Evolutionary conservation across 768 basidiomycete species (phyloP), one percentile per base, ranked within the genome.

Genomic region (Trametes elegans): DNA sequence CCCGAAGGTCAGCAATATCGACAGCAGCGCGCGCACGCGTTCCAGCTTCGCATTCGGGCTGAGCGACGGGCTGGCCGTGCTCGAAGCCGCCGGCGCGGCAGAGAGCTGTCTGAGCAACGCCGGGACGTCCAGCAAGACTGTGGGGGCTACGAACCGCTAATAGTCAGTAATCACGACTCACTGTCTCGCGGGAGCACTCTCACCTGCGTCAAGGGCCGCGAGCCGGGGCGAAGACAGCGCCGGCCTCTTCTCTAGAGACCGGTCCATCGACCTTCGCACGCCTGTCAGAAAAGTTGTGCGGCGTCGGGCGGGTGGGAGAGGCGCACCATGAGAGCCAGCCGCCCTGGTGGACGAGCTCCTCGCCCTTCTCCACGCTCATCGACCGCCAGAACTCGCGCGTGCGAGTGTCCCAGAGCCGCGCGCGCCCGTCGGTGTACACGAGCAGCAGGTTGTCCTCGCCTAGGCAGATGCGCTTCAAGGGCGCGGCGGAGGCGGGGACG

Each of bases 311-410:
- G n/a, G n/a, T n/a, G n/a, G n/a, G n/a, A n/a, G n/a, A n/a, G n/a
- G 49, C 75, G 42, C 62, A 95, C 96, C 88, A 64, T 48, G 84
- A 77, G 16, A 70, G 69, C 96, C 95, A 98, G 1, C 80, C 81
- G 0, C 87, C 85, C 64, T 88, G 79, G 2, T 66, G 68, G 5
- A 96, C 62, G 52, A 93, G 74, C 44, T 93, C 92, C 45, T 83
- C 80, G 0, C 87, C 92, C 65, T 89, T 93, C 36, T 87, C 87
- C 7, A 75, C 61, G 5, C 78, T 78, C 80, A 90, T 90, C 0
- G 93, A 90, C 44, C 96, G 74, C 78, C 92, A 81, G 62, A 98
- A 87, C 62, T 97, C 94, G 53, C 80, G 79, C 0, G 85, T 88
- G 57, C 83, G 81, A 14, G 86, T 73, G 63, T 98, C 91, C 93